A percentile compares a stretch with the other conserved stretches of the same genome.
phyloP scores from a whole-genome alignment of 2,329 filamentous ascomycete genomes.

The Colletotrichum brevisporum region DNA sequence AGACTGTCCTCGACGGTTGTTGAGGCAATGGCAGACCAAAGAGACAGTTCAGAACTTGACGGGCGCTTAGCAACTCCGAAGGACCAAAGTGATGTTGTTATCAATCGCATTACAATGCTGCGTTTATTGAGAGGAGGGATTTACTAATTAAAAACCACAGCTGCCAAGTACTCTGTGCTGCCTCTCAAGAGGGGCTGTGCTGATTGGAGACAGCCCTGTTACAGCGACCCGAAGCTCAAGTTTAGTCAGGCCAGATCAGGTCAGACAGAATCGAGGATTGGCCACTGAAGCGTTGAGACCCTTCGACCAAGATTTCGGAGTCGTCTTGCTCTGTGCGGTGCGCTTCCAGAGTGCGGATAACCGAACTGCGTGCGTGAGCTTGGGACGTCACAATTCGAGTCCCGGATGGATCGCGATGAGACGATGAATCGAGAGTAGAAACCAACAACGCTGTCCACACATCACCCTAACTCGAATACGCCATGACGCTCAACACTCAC shows the following conservation, averaged over 20 bases:
- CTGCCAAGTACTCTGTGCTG: too few relatives aligned
- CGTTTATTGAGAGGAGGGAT: too few relatives aligned
- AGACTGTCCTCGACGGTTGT: slow-evolving; percentile 8
- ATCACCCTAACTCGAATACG: slow-evolving; percentile 5
- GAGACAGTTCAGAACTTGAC: background rate
- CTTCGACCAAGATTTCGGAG: background rate
- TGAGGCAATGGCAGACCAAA: slow-evolving; percentile 9
- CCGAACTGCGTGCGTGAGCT: too few relatives aligned
- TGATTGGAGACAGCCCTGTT: background rate
- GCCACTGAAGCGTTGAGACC: background rate
- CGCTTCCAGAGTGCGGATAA: too few relatives aligned
- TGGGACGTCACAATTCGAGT: too few relatives aligned
- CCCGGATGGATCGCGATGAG: too few relatives aligned
- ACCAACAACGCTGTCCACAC: background rate
- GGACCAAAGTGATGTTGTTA: too few relatives aligned
- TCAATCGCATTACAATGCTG: too few relatives aligned
- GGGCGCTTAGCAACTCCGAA: too few relatives aligned
- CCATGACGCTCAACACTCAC: background rate
- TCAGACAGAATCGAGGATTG: slow-evolving; percentile 5
- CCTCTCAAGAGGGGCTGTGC: slow-evolving; percentile 14
- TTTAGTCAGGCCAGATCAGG: slow-evolving; percentile 5
- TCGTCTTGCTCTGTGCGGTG: slow-evolving; percentile 13
- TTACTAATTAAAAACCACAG: too few relatives aligned
- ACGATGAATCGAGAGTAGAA: too few relatives aligned
- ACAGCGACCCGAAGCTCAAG: slow-evolving; percentile 12